Base-by-base conservation (phyloP, 306 rosid genomes). In the Fragaria iinumae region DNA sequence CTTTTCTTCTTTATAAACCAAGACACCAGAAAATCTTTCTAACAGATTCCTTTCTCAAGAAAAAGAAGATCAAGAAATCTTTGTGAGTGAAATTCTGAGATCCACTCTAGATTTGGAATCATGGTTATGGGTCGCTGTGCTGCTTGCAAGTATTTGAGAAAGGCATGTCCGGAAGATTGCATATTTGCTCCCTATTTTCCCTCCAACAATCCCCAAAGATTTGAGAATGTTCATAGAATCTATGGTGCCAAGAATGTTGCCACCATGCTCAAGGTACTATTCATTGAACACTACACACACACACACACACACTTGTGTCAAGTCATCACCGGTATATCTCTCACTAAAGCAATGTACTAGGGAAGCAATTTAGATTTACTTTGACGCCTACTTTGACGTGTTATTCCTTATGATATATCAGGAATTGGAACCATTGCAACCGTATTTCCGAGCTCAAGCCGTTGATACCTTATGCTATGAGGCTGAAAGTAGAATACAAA, bases 231-330 rank as follows among this genome's bases (percentile, higher is more conserved):
- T 81, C 97, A 95, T 48, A 80, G 73, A 85, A 89, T 92, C 45
- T 90, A 85, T 78, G 97, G 97, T 80, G 88, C 91, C 47, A 85
- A 85, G 81, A 90, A 91, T 71, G 92, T 92, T n/a, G 90, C 85
- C 44, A 90, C 84, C 78, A 83, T 90, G 86, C 97, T 95, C 59
- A 85, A 84, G 91, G 97, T 95, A 79, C 39, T 11, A 13, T 27
- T 36, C 47, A 36, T 65, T 36, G 6, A 65, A 65, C 43, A 6
- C 1, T 34, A 17, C 3, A 20, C 13, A 48, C 5, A 36, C 3
- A 20, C 13, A 48, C 5, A 36, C 0, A 32, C 9, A 20, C 0
- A 48, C 18, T 41, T 41, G 53, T 49, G 20, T 64, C 4, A 3
- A 34, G 38, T 59, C 66, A 25, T 41, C 0, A 41, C 44, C 44